A percentile compares a stretch with the other conserved stretches of the same genome.
These are phyloP conservation scores for Curvularia sp. DNA, from an alignment of 2,329 filamentous ascomycete species.

Conservation along the genomic window DNA sequence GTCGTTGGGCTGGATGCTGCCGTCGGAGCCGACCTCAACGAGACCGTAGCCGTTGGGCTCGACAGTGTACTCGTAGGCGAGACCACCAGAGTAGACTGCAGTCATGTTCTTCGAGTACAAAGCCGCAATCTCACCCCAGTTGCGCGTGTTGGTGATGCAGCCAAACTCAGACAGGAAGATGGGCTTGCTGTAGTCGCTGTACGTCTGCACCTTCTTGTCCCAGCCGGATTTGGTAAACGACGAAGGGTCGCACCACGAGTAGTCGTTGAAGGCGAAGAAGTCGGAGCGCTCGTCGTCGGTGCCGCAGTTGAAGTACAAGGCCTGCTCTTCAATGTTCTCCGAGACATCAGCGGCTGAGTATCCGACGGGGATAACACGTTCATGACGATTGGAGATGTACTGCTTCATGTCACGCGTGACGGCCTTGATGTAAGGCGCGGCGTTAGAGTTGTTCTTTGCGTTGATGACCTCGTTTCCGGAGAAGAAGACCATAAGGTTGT, in stretches of 20 bases:
- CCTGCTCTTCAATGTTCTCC: conserved; percentile 84
- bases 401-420: conserved; percentile 82
- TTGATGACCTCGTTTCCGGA: conserved; percentile 82
- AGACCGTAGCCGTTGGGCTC: conserved; percentile 74
- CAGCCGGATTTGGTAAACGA: conserved; percentile 77
- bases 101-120: conserved; percentile 88
- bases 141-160: conserved; percentile 80
- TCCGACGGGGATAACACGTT: conserved; percentile 75
- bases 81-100: conserved; percentile 87
- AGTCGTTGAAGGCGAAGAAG: conserved; percentile 90
- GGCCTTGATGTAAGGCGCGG: conserved; percentile 75
- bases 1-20: conserved; percentile 62
- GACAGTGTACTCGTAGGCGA: conserved; percentile 92
- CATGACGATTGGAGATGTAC: conserved; percentile 74
- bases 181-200: conserved; percentile 48
- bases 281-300: conserved; percentile 83
- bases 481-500: conserved; percentile 86
- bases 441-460: conserved; percentile 65
- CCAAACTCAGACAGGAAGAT: conserved; percentile 95
- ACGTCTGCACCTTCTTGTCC: conserved; percentile 60
- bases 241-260: conserved; percentile 71
- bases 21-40: conserved; percentile 66
- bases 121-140: conserved; percentile 79
- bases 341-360: conserved; percentile 87
- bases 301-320: conserved; percentile 93